Evolutionary conservation across 192 early-diverging fungal genomes (phyloP).

Genomic region (Mortierella antarctica): DNA sequence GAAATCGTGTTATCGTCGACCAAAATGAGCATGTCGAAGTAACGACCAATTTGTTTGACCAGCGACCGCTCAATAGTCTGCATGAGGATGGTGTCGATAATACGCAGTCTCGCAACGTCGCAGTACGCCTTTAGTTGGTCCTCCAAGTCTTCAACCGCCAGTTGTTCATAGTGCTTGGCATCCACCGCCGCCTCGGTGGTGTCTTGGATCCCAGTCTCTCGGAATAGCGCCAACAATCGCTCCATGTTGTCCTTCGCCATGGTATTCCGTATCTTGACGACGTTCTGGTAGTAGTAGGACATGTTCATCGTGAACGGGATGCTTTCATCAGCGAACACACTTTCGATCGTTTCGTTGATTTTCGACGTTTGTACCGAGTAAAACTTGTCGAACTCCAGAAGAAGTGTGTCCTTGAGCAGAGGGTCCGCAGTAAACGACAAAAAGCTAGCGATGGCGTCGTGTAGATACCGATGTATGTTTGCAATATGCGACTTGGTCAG

Average conservation of each 20-base stretch:
- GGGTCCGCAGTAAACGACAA: conserved; percentile 26
- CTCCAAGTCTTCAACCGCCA: conserved; percentile 28
- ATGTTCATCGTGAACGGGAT: conserved; percentile 46
- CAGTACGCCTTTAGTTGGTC: conserved; percentile 33
- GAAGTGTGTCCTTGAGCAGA: conserved; percentile 23
- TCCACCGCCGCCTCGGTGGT: not conserved
- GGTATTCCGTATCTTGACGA: conserved; percentile 28
- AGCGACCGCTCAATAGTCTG: conserved; percentile 41
- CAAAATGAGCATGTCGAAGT: conserved; percentile 33
- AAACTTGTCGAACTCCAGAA: conserved; percentile 44
- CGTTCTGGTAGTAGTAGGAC: conserved; percentile 32
- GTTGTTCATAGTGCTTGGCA: conserved; percentile 23
- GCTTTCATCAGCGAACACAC: conserved; percentile 27
- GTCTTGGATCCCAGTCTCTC: not conserved
- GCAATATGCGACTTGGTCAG: conserved; percentile 27
- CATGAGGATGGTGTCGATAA: conserved; percentile 38
- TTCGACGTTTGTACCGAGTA: conserved; percentile 26
- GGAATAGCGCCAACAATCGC: not conserved
- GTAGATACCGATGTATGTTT: conserved; percentile 31
- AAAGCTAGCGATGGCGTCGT: conserved; percentile 23
- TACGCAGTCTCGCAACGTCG: conserved; percentile 32
- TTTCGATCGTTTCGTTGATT: conserved; percentile 28
- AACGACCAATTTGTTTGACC: conserved; percentile 29
- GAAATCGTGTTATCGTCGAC: conserved; percentile 30
- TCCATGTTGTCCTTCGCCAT: conserved; percentile 15